Evolutionary conservation across 352 stramenopile genomes (phyloP), one percentile per base, ranked within the genome.

Genomic region (Globisporangium nodosum): DNA sequence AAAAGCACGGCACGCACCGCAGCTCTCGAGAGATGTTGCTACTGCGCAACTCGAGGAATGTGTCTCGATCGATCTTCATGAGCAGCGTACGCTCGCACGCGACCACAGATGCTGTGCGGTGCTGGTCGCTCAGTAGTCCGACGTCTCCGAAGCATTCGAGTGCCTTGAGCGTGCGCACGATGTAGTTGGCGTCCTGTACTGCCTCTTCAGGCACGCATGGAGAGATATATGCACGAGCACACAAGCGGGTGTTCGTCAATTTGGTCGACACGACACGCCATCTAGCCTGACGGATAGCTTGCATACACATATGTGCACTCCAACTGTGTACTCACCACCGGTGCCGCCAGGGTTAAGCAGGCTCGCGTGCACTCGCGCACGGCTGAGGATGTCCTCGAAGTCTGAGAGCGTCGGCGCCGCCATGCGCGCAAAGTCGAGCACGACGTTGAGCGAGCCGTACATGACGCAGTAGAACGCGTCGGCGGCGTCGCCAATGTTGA

Each of bases 381-480:
- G 78, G 53, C 73, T 89, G 53, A 88, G 69, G 31, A 91, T 87
- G 35, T 89, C 77, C 52, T 88, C 79, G 33, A 91, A 86, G 49
- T 88, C 77, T 48, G 81, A 80, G 20, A 88, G 52, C 3, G 81
- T 88, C n/a, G 78, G 73, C 8, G 74, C 70, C 33, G 78, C 58
- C 60, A 87, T 82, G 42, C 75, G 78, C n/a, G 77, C 68, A 54
- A 91, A 81, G 64, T 91, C 79, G 52, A 91, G 74, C 13, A 91
- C 77, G 43, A 89, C 77, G 52, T 81, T 88, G 56, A 89, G 68
- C 2, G 81, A 76, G 35, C 81, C 81, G 54, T 82, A 89, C 68
- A 89, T 85, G 64, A 89, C 74, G 54, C 78, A 88, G 52, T 88
- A 91, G 54, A 91, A 88, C 27, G 78, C 74, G 54, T 91, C 81